Base-by-base conservation (phyloP, 495 filamentous ascomycete genomes). In the Eremomyces bilateralis region DNA sequence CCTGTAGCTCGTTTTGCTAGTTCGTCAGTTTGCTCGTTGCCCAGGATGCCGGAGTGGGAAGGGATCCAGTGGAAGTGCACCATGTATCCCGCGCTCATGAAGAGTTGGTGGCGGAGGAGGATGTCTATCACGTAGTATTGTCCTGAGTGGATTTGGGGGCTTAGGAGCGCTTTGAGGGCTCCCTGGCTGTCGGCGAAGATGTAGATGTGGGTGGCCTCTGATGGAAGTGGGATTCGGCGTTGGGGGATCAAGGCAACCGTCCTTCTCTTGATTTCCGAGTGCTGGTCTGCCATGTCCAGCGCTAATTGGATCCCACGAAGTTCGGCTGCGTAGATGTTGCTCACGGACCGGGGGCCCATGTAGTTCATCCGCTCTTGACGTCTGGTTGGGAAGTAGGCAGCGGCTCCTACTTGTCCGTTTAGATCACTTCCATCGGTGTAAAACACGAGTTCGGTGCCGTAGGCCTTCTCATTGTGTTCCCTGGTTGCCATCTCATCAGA, bases 381-480 rank as follows among this genome's bases (percentile, higher is more conserved):
- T 13, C 22, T 28, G 20, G 38, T 43, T 21, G 16, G 33, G 35
- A 35, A 19, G 20, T 36, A 39, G 24, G 20, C 20, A 36, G 34
- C 20, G 16, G 39, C 43, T 1, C 45, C 36, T 24, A 45, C 36
- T 19, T 45, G 39, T 20, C 32, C 33, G 21, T 46, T 41, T 20
- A 46, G 43, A 21, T 39, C 31, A 31, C 43, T 45, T 25, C 42
- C 40, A 24, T 46, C 42, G 29, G 43, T 46, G 25, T 46, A 46
- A 28, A 46, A 43, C 20, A 15, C 22, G 18, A 46, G 4, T 11
- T 42, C 42, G 27, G 27, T 46, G 33, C 35, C 29, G n/a, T n/a
- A n/a, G 8, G 38, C 42, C 30, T 20, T 46, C 31, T 35, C 29
- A 36, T 48, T 31, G 31, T 48, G 35, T 36, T 48, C 15, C 29